phyloP scores from a whole-genome alignment of 805 yeast species.

The Saturnispora quitensis region DNA sequence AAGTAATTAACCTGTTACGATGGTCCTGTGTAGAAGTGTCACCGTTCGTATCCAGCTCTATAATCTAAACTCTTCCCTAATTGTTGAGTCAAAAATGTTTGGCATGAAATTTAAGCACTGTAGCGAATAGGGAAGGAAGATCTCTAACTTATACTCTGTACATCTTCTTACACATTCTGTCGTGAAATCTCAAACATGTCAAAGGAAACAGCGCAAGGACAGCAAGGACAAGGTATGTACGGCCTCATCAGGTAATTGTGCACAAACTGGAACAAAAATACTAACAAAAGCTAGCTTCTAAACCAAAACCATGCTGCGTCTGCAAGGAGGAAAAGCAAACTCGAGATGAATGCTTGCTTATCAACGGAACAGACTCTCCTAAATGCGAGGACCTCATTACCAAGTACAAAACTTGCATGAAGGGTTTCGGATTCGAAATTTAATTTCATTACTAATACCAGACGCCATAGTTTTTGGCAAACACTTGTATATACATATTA shows the following conservation, averaged over 20 bases:
- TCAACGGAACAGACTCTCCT: slow-evolving; percentile 75
- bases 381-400: slow-evolving; percentile 67
- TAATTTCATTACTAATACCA: slow-evolving; percentile 13
- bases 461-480: neutral
- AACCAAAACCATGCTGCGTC: slow-evolving; percentile 96
- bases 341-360: slow-evolving; percentile 81
- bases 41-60: no score
- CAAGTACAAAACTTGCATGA: slow-evolving; percentile 82
- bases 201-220: slow-evolving; percentile 12
- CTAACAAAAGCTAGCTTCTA: slow-evolving; percentile 21
- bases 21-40: no score
- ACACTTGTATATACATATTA: neutral
- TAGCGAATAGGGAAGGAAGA: neutral
- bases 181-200: neutral
- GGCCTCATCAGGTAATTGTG: no score
- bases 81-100: no score
- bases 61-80: no score
- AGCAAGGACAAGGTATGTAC: slow-evolving; percentile 18
- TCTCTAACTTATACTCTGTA: neutral
- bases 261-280: no score
- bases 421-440: slow-evolving; percentile 73
- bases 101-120: neutral
- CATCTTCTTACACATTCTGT: neutral
- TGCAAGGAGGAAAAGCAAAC: slow-evolving; percentile 54
- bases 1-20: neutral